phyloP scores from a whole-genome alignment of 352 stramenopile species.

The Globisporangium spinosum region DNA sequence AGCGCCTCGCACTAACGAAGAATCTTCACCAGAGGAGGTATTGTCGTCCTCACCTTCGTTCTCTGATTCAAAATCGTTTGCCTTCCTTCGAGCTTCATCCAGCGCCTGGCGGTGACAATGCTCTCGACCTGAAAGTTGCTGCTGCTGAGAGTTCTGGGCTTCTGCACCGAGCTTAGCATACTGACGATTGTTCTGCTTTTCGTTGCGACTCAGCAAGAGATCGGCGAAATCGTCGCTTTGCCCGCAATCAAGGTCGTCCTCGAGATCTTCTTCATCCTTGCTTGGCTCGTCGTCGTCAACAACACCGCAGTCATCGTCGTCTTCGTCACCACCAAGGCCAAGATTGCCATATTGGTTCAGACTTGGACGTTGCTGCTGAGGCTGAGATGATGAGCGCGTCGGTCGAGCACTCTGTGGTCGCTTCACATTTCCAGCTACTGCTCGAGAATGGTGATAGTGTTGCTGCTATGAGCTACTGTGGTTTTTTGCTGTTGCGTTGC shows the following conservation, averaged over 20 bases:
- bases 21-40: neutral
- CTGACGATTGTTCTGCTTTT: neutral
- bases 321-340: constrained; percentile 7
- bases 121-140: neutral
- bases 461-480: neutral
- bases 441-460: neutral
- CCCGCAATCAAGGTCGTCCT: neutral
- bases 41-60: neutral
- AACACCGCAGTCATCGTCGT: constrained; percentile 39
- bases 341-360: neutral
- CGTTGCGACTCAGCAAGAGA: constrained; percentile 7
- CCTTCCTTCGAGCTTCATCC: constrained; percentile 23
- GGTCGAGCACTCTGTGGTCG: constrained; percentile 41
- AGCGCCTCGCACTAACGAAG: constrained; percentile 19
- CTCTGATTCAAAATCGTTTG: neutral
- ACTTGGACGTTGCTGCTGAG: neutral
- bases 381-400: constrained; percentile 8
- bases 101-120: constrained; percentile 29
- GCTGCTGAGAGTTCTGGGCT: neutral
- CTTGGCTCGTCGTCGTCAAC: constrained; percentile 37
- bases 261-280: constrained; percentile 22
- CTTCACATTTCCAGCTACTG: constrained; percentile 7
- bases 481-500: neutral
- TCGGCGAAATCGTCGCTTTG: constrained; percentile 20
- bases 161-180: neutral